A percentile compares a stretch with the other conserved stretches of the same genome.
These are phyloP conservation scores for Murraya paniculata DNA, from an alignment of 345 rosid genomes.

Conservation along the genomic window DNA sequence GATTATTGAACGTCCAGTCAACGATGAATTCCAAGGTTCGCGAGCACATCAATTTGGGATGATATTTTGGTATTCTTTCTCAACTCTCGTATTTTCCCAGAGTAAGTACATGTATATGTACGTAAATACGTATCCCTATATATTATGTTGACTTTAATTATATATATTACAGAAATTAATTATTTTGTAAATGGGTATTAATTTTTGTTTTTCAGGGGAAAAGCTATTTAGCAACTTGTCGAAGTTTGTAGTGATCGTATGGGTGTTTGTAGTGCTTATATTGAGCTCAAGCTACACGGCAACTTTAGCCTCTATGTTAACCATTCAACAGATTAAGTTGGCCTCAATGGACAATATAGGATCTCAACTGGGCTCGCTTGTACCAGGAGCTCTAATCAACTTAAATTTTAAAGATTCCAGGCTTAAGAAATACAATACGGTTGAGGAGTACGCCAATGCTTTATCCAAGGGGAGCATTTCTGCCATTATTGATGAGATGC, in stretches of 20 bases:
- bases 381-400: not conserved
- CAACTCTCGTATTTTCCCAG: slow-evolving; percentile 11
- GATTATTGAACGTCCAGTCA: slow-evolving; percentile 10
- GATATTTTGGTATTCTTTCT: slow-evolving; percentile 11
- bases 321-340: not conserved
- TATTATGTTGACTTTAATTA: too few species aligned
- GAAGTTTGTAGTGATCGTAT: slow-evolving; percentile 34
- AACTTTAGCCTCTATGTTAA: slow-evolving; percentile 3
- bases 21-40: not conserved
- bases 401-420: not conserved
- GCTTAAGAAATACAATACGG: not conserved
- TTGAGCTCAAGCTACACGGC: slow-evolving; percentile 36
- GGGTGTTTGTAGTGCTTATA: slow-evolving; percentile 34
- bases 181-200: too few species aligned
- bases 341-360: not conserved
- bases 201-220: not conserved
- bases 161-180: too few species aligned
- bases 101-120: not conserved
- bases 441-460: not conserved
- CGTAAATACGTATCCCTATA: too few species aligned
- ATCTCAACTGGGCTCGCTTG: not conserved
- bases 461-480: slow-evolving; percentile 15
- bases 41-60: not conserved
- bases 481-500: slow-evolving; percentile 37
- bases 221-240: slow-evolving; percentile 33